Base-by-base conservation (phyloP, 768 basidiomycete species). In the Leucocoprinus sp. region DNA sequence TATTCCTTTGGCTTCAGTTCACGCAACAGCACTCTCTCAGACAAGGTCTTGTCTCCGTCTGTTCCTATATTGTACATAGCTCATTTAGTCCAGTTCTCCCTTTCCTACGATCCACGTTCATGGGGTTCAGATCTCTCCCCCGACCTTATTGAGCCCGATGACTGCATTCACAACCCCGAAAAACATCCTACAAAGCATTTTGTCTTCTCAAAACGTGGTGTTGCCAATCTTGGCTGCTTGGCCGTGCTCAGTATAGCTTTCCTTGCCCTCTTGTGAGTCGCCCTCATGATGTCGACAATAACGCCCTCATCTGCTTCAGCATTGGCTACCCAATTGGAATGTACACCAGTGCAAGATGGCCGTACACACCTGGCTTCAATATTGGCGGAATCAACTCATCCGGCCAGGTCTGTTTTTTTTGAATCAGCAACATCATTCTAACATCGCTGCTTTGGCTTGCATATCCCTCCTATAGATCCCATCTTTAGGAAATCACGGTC, bases 221-320 rank as follows among this genome's bases (percentile, higher is more conserved):
- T 87, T 41, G 68, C 72, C 5, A 92, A 93, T 57, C 57, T 87
- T 0, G 81, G 87, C 1, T 90, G 84, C 57, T 65, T 92, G 18
- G 49, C 72, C 42, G 45, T 83, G 39, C 61, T 90, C 11, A 65
- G 72, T 21, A 42, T 60, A 42, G 65, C 64, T 18, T 64, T 76
- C 42, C 50, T 81, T 11, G 62, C 70, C 14, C 68, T 83, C 34
- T 85, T 86, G 82, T 84, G 58, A 63, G 78, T 8, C 37, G 12
- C 19, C 23, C 26, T 19, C 28, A 11, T 24, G 38, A 36, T 4
- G 7, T 31, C n/a, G n/a, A 36, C 19, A 8, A 24, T 8, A 19
- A 8, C 14, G 18, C 29, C 38, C 28, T 23, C 33, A 42, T 44
- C 26, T 9, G 29, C 14, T 33, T 9, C 38, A 74, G 72, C 52